Conservation (phyloP, 176 grass and related monocot species). For the Triticum urartu region DNA sequence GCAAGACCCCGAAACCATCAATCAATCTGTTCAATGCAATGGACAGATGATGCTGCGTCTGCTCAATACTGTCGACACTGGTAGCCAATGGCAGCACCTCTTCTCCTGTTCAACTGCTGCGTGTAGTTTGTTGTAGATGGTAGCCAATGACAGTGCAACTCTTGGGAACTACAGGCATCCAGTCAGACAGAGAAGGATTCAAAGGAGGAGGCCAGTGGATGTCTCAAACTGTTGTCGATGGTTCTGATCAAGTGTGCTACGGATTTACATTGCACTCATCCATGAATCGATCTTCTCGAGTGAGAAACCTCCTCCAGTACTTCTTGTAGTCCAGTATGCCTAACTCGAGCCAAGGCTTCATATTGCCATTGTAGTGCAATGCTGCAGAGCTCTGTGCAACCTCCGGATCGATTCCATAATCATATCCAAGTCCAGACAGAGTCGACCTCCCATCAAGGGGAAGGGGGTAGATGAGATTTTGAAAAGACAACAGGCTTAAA, state of each 20-base stretch:
- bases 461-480: conserved; percentile 78
- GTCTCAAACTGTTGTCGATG: not conserved
- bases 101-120: conserved; percentile 18
- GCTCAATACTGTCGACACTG: not conserved
- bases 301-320: conserved; percentile 76
- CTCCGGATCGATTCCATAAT: conserved; percentile 57
- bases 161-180: not conserved
- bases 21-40: conserved; percentile 6
- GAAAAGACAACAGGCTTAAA: conserved; percentile 67
- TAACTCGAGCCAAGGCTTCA: conserved; percentile 95
- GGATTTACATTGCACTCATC: conserved; percentile 86
- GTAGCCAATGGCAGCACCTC: not conserved
- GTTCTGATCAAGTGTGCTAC: conserved; percentile 25
- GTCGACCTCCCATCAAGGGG: conserved; percentile 55
- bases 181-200: not conserved
- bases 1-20: not conserved
- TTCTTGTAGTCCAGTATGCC: conserved; percentile 74
- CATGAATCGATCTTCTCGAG: conserved; percentile 53
- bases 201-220: not conserved
- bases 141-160: not conserved
- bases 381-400: conserved; percentile 32
- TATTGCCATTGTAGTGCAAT: conserved; percentile 88
- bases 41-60: conserved; percentile 4
- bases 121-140: too few relatives aligned
- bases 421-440: conserved; percentile 68